phyloP scores from a whole-genome alignment of 805 yeast species.

The Schizosaccharomyces lindneri region DNA sequence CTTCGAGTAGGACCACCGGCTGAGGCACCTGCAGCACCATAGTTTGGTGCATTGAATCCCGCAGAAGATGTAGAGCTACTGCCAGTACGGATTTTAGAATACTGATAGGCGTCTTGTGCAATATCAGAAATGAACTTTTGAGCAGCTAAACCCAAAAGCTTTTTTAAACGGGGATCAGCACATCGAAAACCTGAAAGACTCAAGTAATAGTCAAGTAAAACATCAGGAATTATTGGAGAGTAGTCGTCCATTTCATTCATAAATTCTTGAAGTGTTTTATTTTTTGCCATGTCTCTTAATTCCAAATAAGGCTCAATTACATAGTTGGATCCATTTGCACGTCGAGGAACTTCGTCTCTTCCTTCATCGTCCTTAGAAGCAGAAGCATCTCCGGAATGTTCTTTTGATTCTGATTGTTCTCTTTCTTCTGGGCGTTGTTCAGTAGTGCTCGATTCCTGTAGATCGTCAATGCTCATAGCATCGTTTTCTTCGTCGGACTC shows the following conservation, averaged over 20 bases:
- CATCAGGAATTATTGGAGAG: constrained; percentile 90
- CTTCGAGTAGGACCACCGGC: constrained; percentile 14
- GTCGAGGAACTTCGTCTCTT: too few relatives aligned
- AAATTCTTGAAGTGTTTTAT: constrained; percentile 62
- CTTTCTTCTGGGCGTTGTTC: too few relatives aligned
- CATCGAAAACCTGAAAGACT: constrained; percentile 68
- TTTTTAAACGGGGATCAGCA: constrained; percentile 49
- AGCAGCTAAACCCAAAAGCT: constrained; percentile 78
- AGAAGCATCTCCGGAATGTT: neutral
- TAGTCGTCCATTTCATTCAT: constrained; percentile 75
- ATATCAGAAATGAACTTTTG: constrained; percentile 86
- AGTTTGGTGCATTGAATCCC: constrained; percentile 64
- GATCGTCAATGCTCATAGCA: neutral
- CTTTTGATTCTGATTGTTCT: too few relatives aligned
- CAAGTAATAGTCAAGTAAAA: constrained; percentile 78
- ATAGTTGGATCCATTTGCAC: neutral
- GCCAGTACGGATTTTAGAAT: constrained; percentile 72
- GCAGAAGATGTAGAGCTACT: constrained; percentile 37
- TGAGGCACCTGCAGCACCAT: constrained; percentile 11
- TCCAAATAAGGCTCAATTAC: constrained; percentile 7
- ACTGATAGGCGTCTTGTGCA: constrained; percentile 91
- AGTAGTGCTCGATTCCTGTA: too few relatives aligned
- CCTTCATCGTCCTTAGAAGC: neutral
- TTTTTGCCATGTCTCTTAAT: constrained; percentile 25
- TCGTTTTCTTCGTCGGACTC: neutral